Evolutionary conservation across 176 grass and related monocot genomes (phyloP), one percentile per base, ranked within the genome.

Genomic region (Alloteropsis semialata): DNA sequence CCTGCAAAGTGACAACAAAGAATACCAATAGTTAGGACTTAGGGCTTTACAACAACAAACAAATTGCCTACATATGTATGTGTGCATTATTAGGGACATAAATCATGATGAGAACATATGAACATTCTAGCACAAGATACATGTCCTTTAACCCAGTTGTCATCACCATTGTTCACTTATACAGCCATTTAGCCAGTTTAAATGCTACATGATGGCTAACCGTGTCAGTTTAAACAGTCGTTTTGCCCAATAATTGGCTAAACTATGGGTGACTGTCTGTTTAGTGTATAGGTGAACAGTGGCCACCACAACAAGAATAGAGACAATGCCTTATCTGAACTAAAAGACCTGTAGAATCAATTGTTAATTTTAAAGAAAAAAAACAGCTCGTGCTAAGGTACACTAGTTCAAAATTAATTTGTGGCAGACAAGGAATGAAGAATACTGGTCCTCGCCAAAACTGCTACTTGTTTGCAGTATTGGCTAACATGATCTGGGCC

Each of bases 1-100:
- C 39, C 77, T 65, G 15, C 32, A 70, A 51, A 29, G 8, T 58
- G 27, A 78, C 3, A 61, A 34, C 38, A 70, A 78, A 56, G 22
- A 59, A 78, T 61, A 70, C 29, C 29, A 85, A 78, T 10, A 69
- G 25, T 84, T 84, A 77, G 62, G 14, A 62, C 39, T 84, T 84
- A 77, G 62, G 14, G 62, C 39, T 59, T 38, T 15, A 46, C 69
- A 62, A 43, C 13, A 56, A n/a, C 16, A 34, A 49, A 72, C 16
- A 76, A 65, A 39, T 8, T 21, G 42, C 10, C 12, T 34, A 18
- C 46, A 43, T 18, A 68, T 55, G 56, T 27, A 22, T 58, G 33
- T 21, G 6, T 11, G 17, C 46, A 71, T 46, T 71, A 30, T 42
- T 0, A 60, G 21, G 39, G 41, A 33, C 50, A 84, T 17, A 30